phyloP scores from a whole-genome alignment of 2,329 filamentous ascomycete species.

The Monilinia aucupariae region DNA sequence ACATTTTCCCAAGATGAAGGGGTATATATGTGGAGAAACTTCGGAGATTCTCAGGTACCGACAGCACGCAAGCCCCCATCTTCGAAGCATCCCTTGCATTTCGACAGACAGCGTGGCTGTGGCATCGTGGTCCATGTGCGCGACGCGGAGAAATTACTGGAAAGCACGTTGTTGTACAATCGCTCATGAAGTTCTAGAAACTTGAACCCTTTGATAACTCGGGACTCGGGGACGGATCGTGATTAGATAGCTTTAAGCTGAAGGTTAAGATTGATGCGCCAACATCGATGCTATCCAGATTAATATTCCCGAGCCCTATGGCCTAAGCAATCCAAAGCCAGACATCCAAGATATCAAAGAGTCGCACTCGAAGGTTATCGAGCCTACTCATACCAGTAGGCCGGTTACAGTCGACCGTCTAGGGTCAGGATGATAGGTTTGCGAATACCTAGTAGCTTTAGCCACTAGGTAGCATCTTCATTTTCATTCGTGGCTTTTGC shows the following conservation, averaged over 20 bases:
- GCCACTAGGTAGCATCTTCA: neutral
- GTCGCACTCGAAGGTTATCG: too few relatives aligned
- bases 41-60: neutral
- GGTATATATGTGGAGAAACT: too few relatives aligned
- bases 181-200: neutral
- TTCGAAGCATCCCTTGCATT: neutral
- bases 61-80: neutral
- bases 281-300: neutral
- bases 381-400: too few relatives aligned
- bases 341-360: neutral
- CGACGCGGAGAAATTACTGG: neutral
- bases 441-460: neutral
- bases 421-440: neutral
- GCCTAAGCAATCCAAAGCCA: neutral
- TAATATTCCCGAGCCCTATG: too few relatives aligned
- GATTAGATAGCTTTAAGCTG: neutral
- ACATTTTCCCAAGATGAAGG: neutral
- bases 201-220: neutral
- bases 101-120: neutral
- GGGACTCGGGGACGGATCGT: neutral
- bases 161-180: neutral
- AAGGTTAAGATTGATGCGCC: neutral
- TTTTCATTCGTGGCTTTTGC: constrained; percentile 1
- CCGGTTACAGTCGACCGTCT: neutral
- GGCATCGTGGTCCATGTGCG: too few relatives aligned